A percentile compares a stretch with the other conserved stretches of the same genome.
Conservation (phyloP, 2,329 filamentous ascomycete genomes). For the Sclerotinia nivalis region DNA sequence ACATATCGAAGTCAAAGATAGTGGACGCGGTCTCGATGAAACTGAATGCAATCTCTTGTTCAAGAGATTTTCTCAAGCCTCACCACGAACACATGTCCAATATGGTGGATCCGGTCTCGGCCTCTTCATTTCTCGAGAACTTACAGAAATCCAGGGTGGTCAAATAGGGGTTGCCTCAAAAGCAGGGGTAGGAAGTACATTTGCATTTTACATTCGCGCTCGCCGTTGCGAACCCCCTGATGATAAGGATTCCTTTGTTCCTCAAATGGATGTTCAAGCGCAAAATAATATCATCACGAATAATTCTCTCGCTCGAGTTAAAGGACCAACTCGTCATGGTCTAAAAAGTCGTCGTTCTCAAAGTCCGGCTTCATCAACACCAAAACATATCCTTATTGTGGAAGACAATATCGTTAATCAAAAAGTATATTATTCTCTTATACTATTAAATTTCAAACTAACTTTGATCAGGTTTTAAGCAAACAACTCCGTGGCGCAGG, state of each 20-base stretch:
- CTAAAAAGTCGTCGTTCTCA: neutral
- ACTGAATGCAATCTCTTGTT: conserved; percentile 75
- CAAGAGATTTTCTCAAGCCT: conserved; percentile 72
- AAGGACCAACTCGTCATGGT: conserved; percentile 9
- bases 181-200: conserved; percentile 69
- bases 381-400: conserved; percentile 51
- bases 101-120: conserved; percentile 80
- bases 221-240: conserved; percentile 25
- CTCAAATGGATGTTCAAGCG: conserved; percentile 17
- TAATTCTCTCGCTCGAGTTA: conserved; percentile 15
- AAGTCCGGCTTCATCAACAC: conserved; percentile 13
- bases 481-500: conserved; percentile 52
- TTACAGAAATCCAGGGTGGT: conserved; percentile 80
- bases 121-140: conserved; percentile 73
- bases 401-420: conserved; percentile 61
- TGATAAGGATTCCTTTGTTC: neutral
- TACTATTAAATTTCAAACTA: neutral
- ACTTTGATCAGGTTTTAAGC: conserved; percentile 51
- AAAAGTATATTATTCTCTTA: neutral
- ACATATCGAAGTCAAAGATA: conserved; percentile 73
- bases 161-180: conserved; percentile 74
- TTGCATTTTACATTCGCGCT: conserved; percentile 67
- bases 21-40: conserved; percentile 69
- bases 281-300: conserved; percentile 13
- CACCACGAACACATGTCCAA: conserved; percentile 71